These are phyloP conservation scores for Sporopachydermia quercuum DNA, from an alignment of 805 yeast species.

Conservation along the genomic window DNA sequence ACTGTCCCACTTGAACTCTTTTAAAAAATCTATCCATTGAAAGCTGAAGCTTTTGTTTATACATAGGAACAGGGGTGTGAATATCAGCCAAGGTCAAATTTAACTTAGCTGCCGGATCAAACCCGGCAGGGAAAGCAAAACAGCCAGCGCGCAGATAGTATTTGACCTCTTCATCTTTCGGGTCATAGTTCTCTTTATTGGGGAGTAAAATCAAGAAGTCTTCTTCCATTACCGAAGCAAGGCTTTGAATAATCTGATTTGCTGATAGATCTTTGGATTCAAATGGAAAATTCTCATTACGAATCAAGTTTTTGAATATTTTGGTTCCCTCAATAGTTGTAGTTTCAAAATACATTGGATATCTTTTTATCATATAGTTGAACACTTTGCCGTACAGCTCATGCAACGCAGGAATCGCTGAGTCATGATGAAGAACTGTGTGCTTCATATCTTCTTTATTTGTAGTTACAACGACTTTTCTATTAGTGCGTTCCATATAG, in stretches of 20 bases:
- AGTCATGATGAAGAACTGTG: conserved; percentile 20
- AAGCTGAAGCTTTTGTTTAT: conserved; percentile 34
- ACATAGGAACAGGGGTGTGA: conserved; percentile 64
- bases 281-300: conserved; percentile 24
- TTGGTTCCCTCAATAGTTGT: conserved; percentile 14
- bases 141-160: conserved; percentile 42
- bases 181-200: conserved; percentile 19
- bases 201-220: conserved; percentile 41
- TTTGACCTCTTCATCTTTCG: conserved; percentile 28
- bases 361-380: conserved; percentile 28
- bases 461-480: conserved; percentile 19
- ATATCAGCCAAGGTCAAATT: conserved; percentile 40
- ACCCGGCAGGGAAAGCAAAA: conserved; percentile 59
- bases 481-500: conserved; percentile 30
- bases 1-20: conserved; percentile 35
- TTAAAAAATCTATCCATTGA: conserved; percentile 59
- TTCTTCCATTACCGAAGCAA: conserved; percentile 37
- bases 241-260: conserved; percentile 3
- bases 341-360: conserved; percentile 35
- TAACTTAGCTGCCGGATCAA: conserved; percentile 42
- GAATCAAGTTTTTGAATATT: conserved; percentile 24
- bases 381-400: conserved; percentile 35
- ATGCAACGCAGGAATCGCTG: conserved; percentile 23
- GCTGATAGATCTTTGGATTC: conserved; percentile 8
- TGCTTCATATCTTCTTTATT: conserved; percentile 19